Base-by-base conservation (phyloP, 2,329 filamentous ascomycete species). In the Botrytis deweyae region DNA sequence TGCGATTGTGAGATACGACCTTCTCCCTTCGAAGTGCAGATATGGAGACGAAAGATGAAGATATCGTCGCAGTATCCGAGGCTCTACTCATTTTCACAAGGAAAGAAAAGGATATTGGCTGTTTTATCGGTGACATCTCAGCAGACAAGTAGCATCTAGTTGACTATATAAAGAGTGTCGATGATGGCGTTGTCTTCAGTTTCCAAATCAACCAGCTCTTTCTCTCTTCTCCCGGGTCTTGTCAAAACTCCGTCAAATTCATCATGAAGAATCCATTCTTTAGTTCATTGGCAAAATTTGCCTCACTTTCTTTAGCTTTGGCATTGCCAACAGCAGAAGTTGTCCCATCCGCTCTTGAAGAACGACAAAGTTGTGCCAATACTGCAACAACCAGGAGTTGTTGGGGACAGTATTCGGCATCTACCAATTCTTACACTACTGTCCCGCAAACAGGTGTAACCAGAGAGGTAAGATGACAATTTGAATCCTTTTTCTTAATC, bases 401-500 rank as follows among this genome's bases (percentile, higher is more conserved):
- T 72, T 82, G 80, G 80, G 79, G 79, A 36, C 67, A 80, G 33
- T 81, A 79, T 63, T 79, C 76, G 22, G 79, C 79, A 61, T 76
- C 80, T 61, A 81, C 80, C 8, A 76, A 82, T 70, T 79, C 73
- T 58, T 80, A 81, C 66, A 70, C 68, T 7, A 75, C 76, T 20
- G 77, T 72, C 38, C 81, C 81, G 5, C 73, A 79, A 29, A 83
- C 82, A 55, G 81, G 81, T 22, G 80, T 82, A 2, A 80, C 79
- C 3, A 77, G 80, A 81, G 76, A 79, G 78, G 75, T 62, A 64
- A 70, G 42, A 52, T 36, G 29, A 25, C 16, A 22, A 33, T 14
- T 46, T 16, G 2, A 44, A 18, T 20, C 10, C 36, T 36, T 10
- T 36, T 14, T 25, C 29, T 36, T 18, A 36, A 36, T 22, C 52